Evolutionary conservation across 805 yeast species (phyloP).

Genomic region (Cyberlindnera misumaiensis): DNA sequence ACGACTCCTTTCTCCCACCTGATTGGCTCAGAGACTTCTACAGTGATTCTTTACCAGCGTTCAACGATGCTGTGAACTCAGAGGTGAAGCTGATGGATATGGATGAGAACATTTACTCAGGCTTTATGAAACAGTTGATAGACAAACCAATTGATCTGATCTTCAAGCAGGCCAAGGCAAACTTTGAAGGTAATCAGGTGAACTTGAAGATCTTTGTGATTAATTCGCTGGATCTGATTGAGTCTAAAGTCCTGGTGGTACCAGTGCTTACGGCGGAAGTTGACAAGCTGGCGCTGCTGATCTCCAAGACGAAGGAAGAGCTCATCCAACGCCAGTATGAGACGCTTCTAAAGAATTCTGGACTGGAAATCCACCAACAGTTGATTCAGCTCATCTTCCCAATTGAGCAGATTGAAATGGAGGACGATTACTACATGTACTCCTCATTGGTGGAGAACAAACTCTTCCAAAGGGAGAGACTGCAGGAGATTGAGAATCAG

Average conservation of each 20-base stretch:
- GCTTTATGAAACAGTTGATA: conserved; percentile 36
- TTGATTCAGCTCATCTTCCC: conserved; percentile 69
- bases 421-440: conserved; percentile 57
- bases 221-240: conserved; percentile 55
- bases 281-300: conserved; percentile 25
- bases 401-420: conserved; percentile 40
- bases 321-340: conserved; percentile 41
- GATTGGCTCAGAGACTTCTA: conserved; percentile 74
- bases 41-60: conserved; percentile 50
- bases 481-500: conserved; percentile 36
- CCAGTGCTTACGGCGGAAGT: conserved; percentile 32
- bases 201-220: conserved; percentile 36
- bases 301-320: conserved; percentile 30
- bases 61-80: conserved; percentile 12
- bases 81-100: conserved; percentile 32
- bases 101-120: conserved; percentile 26
- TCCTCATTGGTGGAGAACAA: conserved; percentile 59
- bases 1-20: conserved; percentile 67
- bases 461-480: conserved; percentile 38
- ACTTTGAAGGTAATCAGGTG: conserved; percentile 13
- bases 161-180: conserved; percentile 22
- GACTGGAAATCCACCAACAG: conserved; percentile 53
- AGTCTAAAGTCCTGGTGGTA: conserved; percentile 42
- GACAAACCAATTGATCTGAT: conserved; percentile 30
- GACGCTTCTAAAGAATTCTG: conserved; percentile 43